Evolutionary conservation across 345 rosid species (phyloP).

Genomic region (Hirschfeldia incana): DNA sequence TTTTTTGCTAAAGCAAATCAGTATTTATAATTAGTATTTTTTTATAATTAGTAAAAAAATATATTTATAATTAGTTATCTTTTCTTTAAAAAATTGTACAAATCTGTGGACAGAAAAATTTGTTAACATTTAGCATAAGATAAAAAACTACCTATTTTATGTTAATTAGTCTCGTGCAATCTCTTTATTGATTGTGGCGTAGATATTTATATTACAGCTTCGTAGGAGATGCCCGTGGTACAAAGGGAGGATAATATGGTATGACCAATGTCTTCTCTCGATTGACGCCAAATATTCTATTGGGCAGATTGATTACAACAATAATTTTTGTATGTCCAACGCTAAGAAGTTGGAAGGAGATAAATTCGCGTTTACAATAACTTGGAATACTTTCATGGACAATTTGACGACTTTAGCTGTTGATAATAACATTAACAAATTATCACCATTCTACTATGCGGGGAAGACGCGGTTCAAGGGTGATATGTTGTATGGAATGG

Average conservation of each 20-base stretch:
- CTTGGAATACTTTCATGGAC: neutral
- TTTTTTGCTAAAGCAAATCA: neutral
- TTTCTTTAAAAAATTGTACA: neutral
- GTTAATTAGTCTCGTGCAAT: neutral
- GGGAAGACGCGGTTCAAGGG: conserved; percentile 31
- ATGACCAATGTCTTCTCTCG: neutral
- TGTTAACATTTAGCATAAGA: neutral
- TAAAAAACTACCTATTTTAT: neutral
- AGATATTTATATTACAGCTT: neutral
- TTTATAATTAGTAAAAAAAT: too few species aligned
- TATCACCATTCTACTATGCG: conserved; percentile 19
- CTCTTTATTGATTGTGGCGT: neutral
- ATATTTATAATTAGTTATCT: too few species aligned
- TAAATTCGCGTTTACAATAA: neutral
- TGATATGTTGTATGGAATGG: conserved; percentile 46
- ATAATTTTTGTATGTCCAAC: conserved; percentile 32
- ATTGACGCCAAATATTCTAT: neutral
- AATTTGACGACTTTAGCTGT: conserved; percentile 25
- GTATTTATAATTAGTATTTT: too few species aligned
- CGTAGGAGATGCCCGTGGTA: neutral
- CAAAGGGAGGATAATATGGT: neutral
- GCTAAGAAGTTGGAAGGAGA: neutral
- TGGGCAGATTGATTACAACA: neutral
- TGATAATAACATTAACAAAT: neutral
- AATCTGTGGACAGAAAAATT: neutral